Conservation (phyloP, 192 early-diverging fungal species). For the Phlyctochytrium planicorne region DNA sequence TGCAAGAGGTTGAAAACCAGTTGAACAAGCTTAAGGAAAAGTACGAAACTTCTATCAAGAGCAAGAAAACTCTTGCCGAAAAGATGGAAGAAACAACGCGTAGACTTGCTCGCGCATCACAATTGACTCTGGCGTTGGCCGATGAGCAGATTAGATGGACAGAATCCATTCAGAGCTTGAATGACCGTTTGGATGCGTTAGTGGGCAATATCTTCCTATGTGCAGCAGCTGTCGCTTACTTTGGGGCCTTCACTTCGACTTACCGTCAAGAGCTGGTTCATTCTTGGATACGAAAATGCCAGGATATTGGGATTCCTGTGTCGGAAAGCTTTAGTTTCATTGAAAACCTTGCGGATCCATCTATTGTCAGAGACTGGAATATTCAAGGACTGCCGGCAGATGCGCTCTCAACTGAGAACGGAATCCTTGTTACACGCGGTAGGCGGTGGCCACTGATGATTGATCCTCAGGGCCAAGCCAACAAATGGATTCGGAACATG, state of each 20-base stretch:
- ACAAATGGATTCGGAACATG: slow-evolving; percentile 59
- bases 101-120: slow-evolving; percentile 51
- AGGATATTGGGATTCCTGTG: slow-evolving; percentile 54
- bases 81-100: slow-evolving; percentile 65
- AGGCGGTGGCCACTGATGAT: slow-evolving; percentile 63
- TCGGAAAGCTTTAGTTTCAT: slow-evolving; percentile 54
- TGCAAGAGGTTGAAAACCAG: slow-evolving; percentile 57
- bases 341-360: slow-evolving; percentile 53
- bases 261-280: slow-evolving; percentile 47
- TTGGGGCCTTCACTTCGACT: slow-evolving; percentile 55
- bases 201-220: slow-evolving; percentile 63
- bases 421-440: slow-evolving; percentile 53
- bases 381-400: slow-evolving; percentile 61
- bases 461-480: slow-evolving; percentile 63
- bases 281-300: slow-evolving; percentile 48
- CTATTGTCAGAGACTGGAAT: slow-evolving; percentile 58
- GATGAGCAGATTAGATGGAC: slow-evolving; percentile 65
- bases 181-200: slow-evolving; percentile 45
- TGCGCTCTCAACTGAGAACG: slow-evolving; percentile 57
- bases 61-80: slow-evolving; percentile 53
- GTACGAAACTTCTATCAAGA: slow-evolving; percentile 52
- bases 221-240: slow-evolving; percentile 56
- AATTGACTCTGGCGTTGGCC: slow-evolving; percentile 54
- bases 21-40: slow-evolving; percentile 57
- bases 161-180: slow-evolving; percentile 52